phyloP scores from a whole-genome alignment of 768 basidiomycete species.

The Xanthoconium stramineum region DNA sequence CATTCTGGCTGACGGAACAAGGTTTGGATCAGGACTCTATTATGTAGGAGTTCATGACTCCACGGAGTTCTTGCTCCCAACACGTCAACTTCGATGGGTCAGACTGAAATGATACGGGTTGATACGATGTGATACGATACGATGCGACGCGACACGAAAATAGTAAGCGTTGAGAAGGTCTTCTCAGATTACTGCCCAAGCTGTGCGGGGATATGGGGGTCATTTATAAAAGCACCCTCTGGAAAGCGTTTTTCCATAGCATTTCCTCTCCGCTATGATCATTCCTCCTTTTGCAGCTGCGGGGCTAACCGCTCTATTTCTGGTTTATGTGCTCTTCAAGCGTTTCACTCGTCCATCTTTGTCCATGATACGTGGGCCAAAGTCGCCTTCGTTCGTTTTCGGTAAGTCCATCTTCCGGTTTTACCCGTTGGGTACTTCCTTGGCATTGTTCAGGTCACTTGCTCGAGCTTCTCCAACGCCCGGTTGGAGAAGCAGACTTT shows the following conservation, averaged over 20 bases:
- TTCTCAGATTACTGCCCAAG: neutral
- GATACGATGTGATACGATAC: neutral
- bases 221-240: neutral
- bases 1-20: no score
- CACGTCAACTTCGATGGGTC: neutral
- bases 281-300: neutral
- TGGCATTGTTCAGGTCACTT: slow-evolving; percentile 20
- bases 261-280: neutral
- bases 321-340: neutral
- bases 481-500: slow-evolving; percentile 29
- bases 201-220: neutral
- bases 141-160: neutral
- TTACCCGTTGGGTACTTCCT: slow-evolving; percentile 10
- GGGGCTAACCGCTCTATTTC: neutral
- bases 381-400: slow-evolving; percentile 14
- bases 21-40: no score
- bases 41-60: no score
- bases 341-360: slow-evolving; percentile 6
- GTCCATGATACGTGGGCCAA: slow-evolving; percentile 13
- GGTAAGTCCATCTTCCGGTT: slow-evolving; percentile 6
- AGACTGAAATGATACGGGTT: neutral
- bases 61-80: neutral
- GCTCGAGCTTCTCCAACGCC: slow-evolving; percentile 21
- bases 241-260: neutral
- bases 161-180: neutral